A percentile compares a stretch with the other conserved stretches of the same genome.
Evolutionary conservation across 1,284 basidiomycete genomes (phyloP).

Genomic region (Inonotus hispidus): DNA sequence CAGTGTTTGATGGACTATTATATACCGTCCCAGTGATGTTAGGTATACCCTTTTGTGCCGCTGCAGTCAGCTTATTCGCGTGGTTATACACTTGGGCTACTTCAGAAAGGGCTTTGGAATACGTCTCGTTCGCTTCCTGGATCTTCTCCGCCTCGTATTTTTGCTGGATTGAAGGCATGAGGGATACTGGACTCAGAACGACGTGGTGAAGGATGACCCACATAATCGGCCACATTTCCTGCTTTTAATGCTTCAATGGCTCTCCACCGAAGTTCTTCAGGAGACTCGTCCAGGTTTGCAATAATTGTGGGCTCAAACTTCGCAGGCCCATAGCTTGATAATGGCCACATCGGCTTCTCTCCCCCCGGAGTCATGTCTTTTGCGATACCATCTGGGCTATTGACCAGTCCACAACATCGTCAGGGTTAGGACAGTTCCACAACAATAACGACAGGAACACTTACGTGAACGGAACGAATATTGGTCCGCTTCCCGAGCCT

Average conservation of each 20-base stretch:
- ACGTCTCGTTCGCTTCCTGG: constrained; percentile 34
- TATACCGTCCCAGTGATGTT: constrained; percentile 11
- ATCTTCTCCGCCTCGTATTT: constrained; percentile 51
- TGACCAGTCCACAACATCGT: not conserved
- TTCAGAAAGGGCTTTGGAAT: constrained; percentile 45
- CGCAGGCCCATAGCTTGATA: constrained; percentile 75
- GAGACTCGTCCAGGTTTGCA: constrained; percentile 64
- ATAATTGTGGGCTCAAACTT: constrained; percentile 74
- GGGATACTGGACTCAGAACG: not conserved
- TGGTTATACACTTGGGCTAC: constrained; percentile 45
- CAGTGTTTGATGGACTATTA: constrained; percentile 21
- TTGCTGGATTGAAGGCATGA: constrained; percentile 30
- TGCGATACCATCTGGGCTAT: constrained; percentile 53
- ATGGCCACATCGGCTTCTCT: constrained; percentile 78
- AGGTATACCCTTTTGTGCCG: constrained; percentile 21
- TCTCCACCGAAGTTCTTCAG: constrained; percentile 76
- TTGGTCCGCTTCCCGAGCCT: constrained; percentile 17
- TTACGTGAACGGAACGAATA: constrained; percentile 37
- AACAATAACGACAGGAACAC: constrained; percentile 17
- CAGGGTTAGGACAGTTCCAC: not conserved
- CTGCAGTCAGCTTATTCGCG: constrained; percentile 34
- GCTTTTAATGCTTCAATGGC: constrained; percentile 54
- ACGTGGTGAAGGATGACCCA: constrained; percentile 26
- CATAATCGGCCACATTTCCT: constrained; percentile 65
- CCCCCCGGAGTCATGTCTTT: constrained; percentile 52